phyloP scores from a whole-genome alignment of 176 grass and related monocot genomes.

The Typha latifolia region DNA sequence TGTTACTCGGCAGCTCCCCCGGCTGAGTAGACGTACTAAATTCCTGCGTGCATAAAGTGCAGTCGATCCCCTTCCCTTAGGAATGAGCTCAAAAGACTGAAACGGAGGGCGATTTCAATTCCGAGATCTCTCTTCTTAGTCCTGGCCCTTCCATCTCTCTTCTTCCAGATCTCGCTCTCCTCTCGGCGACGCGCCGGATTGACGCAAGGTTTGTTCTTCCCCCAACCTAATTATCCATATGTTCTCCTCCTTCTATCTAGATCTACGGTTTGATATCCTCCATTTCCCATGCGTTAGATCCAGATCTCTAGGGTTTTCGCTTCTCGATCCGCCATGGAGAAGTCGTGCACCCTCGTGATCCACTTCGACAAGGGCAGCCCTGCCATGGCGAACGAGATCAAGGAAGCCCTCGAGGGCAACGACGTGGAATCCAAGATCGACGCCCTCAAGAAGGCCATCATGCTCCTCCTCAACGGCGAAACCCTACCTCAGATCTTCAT shows the following conservation, averaged over 20 bases:
- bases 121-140: slow-evolving; percentile 1
- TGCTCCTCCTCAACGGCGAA: slow-evolving; percentile 70
- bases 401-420: slow-evolving; percentile 52
- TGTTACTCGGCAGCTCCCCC: too few species aligned
- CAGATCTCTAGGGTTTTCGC: background rate
- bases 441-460: slow-evolving; percentile 64
- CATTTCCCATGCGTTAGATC: background rate
- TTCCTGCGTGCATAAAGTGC: too few species aligned
- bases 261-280: background rate
- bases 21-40: too few species aligned
- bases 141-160: background rate
- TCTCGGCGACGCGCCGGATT: slow-evolving; percentile 4
- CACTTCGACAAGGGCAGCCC: slow-evolving; percentile 72
- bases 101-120: slow-evolving; percentile 1
- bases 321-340: slow-evolving; percentile 31
- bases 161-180: slow-evolving; percentile 15
- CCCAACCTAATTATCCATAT: background rate
- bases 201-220: background rate
- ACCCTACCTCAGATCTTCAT: slow-evolving; percentile 59
- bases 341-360: slow-evolving; percentile 54
- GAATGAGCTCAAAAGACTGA: background rate
- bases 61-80: background rate
- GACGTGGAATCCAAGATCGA: slow-evolving; percentile 49
- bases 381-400: slow-evolving; percentile 74
- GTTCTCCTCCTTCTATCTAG: background rate